Base-by-base conservation (phyloP, 169 alveolate genomes). In the Prorocentrum cordatum region DNA sequence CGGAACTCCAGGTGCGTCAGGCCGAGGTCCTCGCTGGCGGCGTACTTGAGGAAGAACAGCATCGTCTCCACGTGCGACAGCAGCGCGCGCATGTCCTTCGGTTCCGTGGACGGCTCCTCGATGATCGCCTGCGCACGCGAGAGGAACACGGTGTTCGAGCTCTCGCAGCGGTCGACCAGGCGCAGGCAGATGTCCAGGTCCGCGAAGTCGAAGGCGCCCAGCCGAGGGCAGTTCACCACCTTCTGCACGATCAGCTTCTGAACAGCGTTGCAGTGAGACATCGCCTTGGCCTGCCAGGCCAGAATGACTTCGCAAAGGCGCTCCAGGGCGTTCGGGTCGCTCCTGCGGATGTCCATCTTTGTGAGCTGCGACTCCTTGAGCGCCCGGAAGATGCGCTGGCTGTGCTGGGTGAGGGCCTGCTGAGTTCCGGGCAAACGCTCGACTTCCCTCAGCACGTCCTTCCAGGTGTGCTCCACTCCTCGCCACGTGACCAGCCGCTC, bases 41-140 rank as follows among this genome's bases (percentile, higher is more conserved):
- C 89, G 29, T 79, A 79, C 38, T 79, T 79, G 50, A 79, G 66
- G 89, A 79, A 79, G 67, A 79, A 79, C n/a, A 79, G 77, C 89
- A 79, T 79, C 67, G 89, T 79, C 86, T n/a, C n/a, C n/a, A n/a
- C n/a, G n/a, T n/a, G n/a, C n/a, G n/a, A n/a, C n/a, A n/a, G n/a
- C n/a, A n/a, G n/a, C n/a, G n/a, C n/a, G n/a, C n/a, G n/a, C n/a
- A n/a, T n/a, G n/a, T n/a, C n/a, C n/a, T n/a, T n/a, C n/a, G n/a
- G n/a, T n/a, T n/a, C n/a, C n/a, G n/a, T n/a, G n/a, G n/a, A n/a
- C n/a, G n/a, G n/a, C n/a, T n/a, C n/a, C n/a, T n/a, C n/a, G n/a
- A n/a, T n/a, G n/a, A n/a, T n/a, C n/a, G n/a, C n/a, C n/a, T n/a
- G n/a, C n/a, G n/a, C n/a, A n/a, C n/a, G n/a, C n/a, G n/a, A n/a